Conservation (phyloP, 2,329 filamentous ascomycete genomes). For the Colletotrichum filicis region DNA sequence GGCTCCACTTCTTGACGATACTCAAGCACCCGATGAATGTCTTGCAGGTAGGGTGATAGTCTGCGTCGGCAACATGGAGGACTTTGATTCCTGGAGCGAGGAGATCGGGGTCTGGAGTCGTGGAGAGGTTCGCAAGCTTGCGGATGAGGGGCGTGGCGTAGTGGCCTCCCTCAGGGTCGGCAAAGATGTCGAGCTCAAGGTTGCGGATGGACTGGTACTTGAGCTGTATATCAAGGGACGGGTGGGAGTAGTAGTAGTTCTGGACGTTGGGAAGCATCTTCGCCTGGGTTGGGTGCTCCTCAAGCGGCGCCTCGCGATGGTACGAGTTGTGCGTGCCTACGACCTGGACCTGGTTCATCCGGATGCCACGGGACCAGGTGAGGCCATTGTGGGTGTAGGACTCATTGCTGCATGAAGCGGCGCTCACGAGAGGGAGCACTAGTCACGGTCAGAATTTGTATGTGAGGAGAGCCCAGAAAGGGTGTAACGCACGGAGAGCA, state of each 20-base stretch:
- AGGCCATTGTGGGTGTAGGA: conserved; percentile 43
- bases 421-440: conserved; percentile 17
- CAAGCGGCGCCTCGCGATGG: conserved; percentile 55
- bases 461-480: background rate
- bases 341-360: conserved; percentile 63
- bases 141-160: conserved; percentile 57
- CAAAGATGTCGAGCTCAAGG: conserved; percentile 60
- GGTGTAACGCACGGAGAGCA: conserved; percentile 17
- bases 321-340: conserved; percentile 64
- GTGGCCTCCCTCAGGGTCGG: conserved; percentile 58
- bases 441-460: background rate
- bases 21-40: conserved; percentile 56
- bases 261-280: conserved; percentile 47
- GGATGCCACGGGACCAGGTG: conserved; percentile 47
- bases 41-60: conserved; percentile 57
- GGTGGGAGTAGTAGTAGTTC: conserved; percentile 60
- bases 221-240: conserved; percentile 55
- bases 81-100: conserved; percentile 58
- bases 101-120: conserved; percentile 50
- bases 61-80: conserved; percentile 61
- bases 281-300: conserved; percentile 53
- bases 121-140: conserved; percentile 49
- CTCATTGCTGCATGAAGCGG: conserved; percentile 10
- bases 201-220: conserved; percentile 57
- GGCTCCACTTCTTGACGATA: conserved; percentile 56